Conservation (phyloP, 2,329 filamentous ascomycete genomes). For the Arthrobotrys conoides region DNA sequence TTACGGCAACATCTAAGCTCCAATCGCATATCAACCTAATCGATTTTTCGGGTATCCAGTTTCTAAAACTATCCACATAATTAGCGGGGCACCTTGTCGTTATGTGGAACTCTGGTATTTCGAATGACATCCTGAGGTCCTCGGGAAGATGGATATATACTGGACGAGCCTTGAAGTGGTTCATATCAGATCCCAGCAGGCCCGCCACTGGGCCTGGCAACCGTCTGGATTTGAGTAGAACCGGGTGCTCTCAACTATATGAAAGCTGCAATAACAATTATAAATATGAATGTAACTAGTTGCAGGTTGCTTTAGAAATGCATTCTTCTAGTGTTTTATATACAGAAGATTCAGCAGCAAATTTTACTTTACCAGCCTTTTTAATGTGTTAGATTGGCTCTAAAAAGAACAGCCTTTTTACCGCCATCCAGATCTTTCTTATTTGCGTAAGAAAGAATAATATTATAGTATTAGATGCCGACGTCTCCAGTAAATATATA, state of each 20-base stretch:
- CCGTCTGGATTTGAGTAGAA: constrained; percentile 7
- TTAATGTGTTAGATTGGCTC: neutral
- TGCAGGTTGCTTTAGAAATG: constrained; percentile 2
- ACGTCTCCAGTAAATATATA: neutral
- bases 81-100: neutral
- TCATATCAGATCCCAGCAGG: neutral
- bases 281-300: neutral
- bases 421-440: neutral
- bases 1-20: neutral
- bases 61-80: neutral
- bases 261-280: constrained; percentile 2
- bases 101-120: constrained; percentile 1
- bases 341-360: neutral
- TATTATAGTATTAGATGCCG: neutral
- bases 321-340: constrained; percentile 5
- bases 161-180: constrained; percentile 18
- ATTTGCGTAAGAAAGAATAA: neutral
- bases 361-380: neutral
- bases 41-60: neutral
- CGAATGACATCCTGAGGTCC: neutral
- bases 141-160: neutral
- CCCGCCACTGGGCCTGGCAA: neutral
- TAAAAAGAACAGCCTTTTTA: neutral
- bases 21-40: too few species aligned
- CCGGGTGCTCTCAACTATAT: neutral